Conservation (phyloP, 805 yeast genomes). For the Hanseniaspora jakobsenii region DNA sequence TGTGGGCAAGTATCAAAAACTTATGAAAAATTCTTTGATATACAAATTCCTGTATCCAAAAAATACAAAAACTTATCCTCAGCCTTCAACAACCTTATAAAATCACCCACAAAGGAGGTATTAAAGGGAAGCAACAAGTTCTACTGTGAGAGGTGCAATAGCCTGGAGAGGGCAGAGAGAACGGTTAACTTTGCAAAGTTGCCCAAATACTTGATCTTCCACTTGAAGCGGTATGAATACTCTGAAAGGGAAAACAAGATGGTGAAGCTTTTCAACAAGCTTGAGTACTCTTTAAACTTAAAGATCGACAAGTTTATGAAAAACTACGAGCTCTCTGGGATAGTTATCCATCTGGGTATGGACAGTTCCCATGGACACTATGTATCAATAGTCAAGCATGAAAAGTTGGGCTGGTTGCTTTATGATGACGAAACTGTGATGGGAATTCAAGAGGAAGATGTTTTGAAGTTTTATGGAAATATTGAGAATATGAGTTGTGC, state of each 20-base stretch:
- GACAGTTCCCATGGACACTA: slow-evolving; percentile 98
- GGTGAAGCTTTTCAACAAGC: slow-evolving; percentile 76
- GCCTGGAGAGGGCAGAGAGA: slow-evolving; percentile 88
- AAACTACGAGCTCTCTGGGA: slow-evolving; percentile 68
- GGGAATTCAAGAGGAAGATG: slow-evolving; percentile 69
- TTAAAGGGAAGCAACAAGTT: slow-evolving; percentile 80
- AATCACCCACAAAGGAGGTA: slow-evolving; percentile 77
- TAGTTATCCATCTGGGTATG: slow-evolving; percentile 91
- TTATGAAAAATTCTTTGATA: slow-evolving; percentile 76
- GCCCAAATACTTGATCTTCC: slow-evolving; percentile 71
- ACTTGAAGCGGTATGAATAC: slow-evolving; percentile 84
- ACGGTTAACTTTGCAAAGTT: slow-evolving; percentile 65
- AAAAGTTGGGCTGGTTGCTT: slow-evolving; percentile 71
- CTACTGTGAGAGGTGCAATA: slow-evolving; percentile 80
- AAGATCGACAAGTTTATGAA: slow-evolving; percentile 45
- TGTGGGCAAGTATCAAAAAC: slow-evolving; percentile 75
- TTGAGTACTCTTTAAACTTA: slow-evolving; percentile 64
- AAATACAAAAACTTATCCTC: slow-evolving; percentile 49
- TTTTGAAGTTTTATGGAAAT: slow-evolving; percentile 77
- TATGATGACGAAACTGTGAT: slow-evolving; percentile 96
- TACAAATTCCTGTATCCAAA: slow-evolving; percentile 56
- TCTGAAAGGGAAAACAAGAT: slow-evolving; percentile 69
- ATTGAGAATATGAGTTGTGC: slow-evolving; percentile 83
- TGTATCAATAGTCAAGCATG: slow-evolving; percentile 71
- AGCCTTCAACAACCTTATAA: slow-evolving; percentile 62